Percentiles rank a stretch among this genome's conserved stretches.
Evolutionary conservation across 805 yeast species (phyloP).

Genomic region (Pichia gijzeniarum): DNA sequence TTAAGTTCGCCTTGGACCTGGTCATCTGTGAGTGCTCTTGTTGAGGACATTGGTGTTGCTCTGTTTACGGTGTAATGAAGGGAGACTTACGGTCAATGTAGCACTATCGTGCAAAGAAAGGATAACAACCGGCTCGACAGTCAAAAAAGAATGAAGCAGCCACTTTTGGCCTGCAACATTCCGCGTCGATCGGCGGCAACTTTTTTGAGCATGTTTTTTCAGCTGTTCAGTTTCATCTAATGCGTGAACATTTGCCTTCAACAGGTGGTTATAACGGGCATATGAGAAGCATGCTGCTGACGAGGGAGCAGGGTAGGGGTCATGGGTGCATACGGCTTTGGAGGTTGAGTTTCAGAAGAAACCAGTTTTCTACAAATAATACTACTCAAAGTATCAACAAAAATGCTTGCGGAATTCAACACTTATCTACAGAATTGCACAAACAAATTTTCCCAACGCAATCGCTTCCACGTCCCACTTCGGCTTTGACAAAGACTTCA

Average conservation of each 20-base stretch:
- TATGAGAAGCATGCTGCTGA: too few relatives aligned
- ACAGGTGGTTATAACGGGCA: too few relatives aligned
- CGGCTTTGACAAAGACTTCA: constrained; percentile 46
- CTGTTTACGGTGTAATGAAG: too few relatives aligned
- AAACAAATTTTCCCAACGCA: constrained; percentile 52
- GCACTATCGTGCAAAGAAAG: too few relatives aligned
- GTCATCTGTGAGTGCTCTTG: constrained; percentile 39
- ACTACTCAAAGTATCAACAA: background rate
- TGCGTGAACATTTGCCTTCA: too few relatives aligned
- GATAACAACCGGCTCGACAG: too few relatives aligned
- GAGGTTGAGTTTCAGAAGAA: background rate
- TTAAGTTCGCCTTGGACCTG: constrained; percentile 93
- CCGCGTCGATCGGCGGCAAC: too few relatives aligned
- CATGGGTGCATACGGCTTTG: background rate
- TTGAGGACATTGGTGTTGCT: constrained; percentile 23
- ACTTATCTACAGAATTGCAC: constrained; percentile 47
- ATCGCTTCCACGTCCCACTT: constrained; percentile 27
- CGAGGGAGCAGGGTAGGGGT: too few relatives aligned
- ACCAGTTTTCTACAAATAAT: background rate
- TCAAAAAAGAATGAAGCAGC: background rate
- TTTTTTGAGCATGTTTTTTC: too few relatives aligned
- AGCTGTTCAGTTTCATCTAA: too few relatives aligned
- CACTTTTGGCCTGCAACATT: too few relatives aligned
- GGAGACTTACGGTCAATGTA: too few relatives aligned
- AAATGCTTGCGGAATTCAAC: constrained; percentile 44